phyloP scores from a whole-genome alignment of 441 rosid genomes.

The Rhodomyrtus psidioides region DNA sequence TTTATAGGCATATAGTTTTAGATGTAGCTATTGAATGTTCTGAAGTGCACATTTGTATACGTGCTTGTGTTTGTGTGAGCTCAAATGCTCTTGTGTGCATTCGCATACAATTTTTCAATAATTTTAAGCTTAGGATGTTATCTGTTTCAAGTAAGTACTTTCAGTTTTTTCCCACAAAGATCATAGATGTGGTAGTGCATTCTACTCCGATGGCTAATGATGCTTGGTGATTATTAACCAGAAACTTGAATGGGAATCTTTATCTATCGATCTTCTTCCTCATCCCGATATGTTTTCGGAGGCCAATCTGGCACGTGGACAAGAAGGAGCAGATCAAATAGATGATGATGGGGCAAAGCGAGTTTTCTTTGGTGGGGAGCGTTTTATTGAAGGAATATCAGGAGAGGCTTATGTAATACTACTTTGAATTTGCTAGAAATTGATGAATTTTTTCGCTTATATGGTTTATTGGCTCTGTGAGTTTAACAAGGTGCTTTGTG shows the following conservation, averaged over 20 bases:
- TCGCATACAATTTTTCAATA: background rate
- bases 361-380: slow-evolving; percentile 98
- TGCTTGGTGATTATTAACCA: slow-evolving; percentile 31
- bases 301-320: slow-evolving; percentile 65
- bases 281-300: slow-evolving; percentile 99
- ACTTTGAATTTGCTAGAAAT: background rate
- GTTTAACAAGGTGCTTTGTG: background rate
- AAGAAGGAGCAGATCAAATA: slow-evolving; percentile 57
- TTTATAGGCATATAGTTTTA: background rate
- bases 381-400: slow-evolving; percentile 92
- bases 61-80: background rate
- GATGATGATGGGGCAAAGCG: slow-evolving; percentile 99
- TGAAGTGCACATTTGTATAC: background rate
- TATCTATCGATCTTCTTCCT: slow-evolving; percentile 96
- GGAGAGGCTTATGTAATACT: slow-evolving; percentile 86
- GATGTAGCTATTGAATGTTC: background rate
- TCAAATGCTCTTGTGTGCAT: background rate
- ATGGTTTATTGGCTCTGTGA: background rate
- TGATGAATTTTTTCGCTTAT: background rate
- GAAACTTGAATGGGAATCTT: slow-evolving; percentile 98
- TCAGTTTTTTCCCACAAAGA: background rate
- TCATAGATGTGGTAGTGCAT: background rate
- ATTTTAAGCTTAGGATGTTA: background rate
- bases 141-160: background rate
- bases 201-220: slow-evolving; percentile 15